Evolutionary conservation across 768 basidiomycete species (phyloP).

Genomic region (Cystobasidium tubakii): DNA sequence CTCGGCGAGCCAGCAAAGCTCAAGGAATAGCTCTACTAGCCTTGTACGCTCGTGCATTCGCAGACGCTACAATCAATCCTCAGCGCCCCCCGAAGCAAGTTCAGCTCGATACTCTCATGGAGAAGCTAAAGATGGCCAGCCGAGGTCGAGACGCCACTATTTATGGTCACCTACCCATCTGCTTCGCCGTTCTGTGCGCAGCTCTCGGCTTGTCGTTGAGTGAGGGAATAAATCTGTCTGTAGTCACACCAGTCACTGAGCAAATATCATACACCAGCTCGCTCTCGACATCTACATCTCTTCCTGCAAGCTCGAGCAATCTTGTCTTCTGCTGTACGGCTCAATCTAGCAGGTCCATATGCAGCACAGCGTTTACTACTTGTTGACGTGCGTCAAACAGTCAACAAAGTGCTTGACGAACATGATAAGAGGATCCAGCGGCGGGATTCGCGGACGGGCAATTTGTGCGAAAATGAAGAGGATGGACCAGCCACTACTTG

Average conservation of each 20-base stretch:
- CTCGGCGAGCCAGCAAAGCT: conserved; percentile 75
- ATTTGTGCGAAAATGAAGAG: conserved; percentile 46
- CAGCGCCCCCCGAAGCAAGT: neutral
- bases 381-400: conserved; percentile 63
- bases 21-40: conserved; percentile 91
- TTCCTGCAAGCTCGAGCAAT: conserved; percentile 87
- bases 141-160: conserved; percentile 58
- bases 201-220: conserved; percentile 61
- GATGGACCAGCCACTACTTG: conserved; percentile 79
- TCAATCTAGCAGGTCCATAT: conserved; percentile 90
- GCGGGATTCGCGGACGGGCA: conserved; percentile 42
- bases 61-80: conserved; percentile 46
- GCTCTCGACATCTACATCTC: conserved; percentile 73
- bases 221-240: conserved; percentile 56
- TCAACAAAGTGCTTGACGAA: conserved; percentile 56
- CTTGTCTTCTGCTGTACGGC: conserved; percentile 81
- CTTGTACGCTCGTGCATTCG: conserved; percentile 74
- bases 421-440: conserved; percentile 45
- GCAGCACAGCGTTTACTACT: conserved; percentile 79
- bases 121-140: conserved; percentile 63
- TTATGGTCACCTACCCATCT: conserved; percentile 76
- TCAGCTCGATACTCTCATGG: conserved; percentile 53
- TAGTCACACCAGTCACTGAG: neutral
- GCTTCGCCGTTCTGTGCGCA: conserved; percentile 80
- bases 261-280: conserved; percentile 54